Conservation (phyloP, 2,329 filamentous ascomycete species). For the Colletotrichum filicis region DNA sequence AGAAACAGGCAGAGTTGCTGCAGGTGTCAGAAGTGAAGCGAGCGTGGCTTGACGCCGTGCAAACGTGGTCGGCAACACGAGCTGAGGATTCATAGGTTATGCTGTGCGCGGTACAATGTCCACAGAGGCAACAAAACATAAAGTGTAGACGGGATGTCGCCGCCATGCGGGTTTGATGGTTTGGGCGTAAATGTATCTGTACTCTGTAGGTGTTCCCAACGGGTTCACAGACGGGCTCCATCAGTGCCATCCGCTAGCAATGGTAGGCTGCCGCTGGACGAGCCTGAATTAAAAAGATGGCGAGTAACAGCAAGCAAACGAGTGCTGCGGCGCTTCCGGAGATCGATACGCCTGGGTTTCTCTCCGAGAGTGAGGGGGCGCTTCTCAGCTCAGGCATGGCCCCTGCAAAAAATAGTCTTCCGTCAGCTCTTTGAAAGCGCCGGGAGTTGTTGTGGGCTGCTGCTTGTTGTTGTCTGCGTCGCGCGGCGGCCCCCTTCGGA, state of each 20-base stretch:
- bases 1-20: conserved; percentile 4
- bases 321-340: background rate
- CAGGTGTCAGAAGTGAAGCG: conserved; percentile 30
- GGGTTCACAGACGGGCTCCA: background rate
- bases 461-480: too few species aligned
- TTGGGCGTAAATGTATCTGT: background rate
- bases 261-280: background rate
- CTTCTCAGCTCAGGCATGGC: conserved; percentile 3
- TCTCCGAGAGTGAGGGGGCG: background rate
- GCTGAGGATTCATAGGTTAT: background rate
- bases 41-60: conserved; percentile 21
- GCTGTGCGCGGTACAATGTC: background rate
- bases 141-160: background rate
- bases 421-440: background rate
- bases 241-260: conserved; percentile 1
- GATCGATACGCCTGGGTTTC: background rate
- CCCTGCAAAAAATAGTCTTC: background rate
- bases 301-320: background rate
- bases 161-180: background rate
- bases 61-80: conserved; percentile 1
- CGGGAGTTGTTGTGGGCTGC: background rate
- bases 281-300: background rate
- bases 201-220: background rate
- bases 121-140: background rate
- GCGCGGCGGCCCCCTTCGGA: background rate